phyloP scores from a whole-genome alignment of 169 alveolate genomes.

The Eimeria necatrix region DNA sequence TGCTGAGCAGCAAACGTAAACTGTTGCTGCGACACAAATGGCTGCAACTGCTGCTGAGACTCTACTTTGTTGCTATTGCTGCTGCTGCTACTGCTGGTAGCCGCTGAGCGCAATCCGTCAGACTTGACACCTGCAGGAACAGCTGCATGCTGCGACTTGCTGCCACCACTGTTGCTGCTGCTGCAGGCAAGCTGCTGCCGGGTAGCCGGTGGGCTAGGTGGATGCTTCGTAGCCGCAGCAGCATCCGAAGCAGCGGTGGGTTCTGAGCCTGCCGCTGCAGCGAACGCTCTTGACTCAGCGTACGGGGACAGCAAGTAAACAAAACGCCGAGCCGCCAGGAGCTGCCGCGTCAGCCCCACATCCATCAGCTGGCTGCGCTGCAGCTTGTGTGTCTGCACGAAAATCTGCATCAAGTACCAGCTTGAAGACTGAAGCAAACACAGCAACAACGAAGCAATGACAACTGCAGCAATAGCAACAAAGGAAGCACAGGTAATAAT shows the following conservation, averaged over 20 bases:
- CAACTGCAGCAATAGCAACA: neutral
- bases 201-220: slow-evolving; percentile 19
- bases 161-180: neutral
- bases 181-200: slow-evolving; percentile 47
- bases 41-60: slow-evolving; percentile 22
- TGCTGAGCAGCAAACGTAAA: slow-evolving; percentile 17
- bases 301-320: slow-evolving; percentile 29
- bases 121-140: neutral
- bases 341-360: slow-evolving; percentile 22
- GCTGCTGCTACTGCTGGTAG: slow-evolving; percentile 37
- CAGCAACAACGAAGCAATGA: neutral
- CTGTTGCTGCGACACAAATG: slow-evolving; percentile 25
- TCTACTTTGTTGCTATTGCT: neutral
- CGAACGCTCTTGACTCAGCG: slow-evolving; percentile 9
- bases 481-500: neutral
- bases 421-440: slow-evolving; percentile 2
- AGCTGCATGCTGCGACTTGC: slow-evolving; percentile 7
- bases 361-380: slow-evolving; percentile 38
- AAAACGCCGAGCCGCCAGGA: slow-evolving; percentile 11
- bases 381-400: slow-evolving; percentile 31
- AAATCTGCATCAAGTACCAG: slow-evolving; percentile 20
- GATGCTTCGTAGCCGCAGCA: neutral
- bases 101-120: neutral
- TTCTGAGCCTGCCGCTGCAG: slow-evolving; percentile 11
- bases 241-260: slow-evolving; percentile 17